Evolutionary conservation across 164 flowering plant species (phyloP), one percentile per base, ranked within the genome.

Genomic region (Macadamia integrifolia): DNA sequence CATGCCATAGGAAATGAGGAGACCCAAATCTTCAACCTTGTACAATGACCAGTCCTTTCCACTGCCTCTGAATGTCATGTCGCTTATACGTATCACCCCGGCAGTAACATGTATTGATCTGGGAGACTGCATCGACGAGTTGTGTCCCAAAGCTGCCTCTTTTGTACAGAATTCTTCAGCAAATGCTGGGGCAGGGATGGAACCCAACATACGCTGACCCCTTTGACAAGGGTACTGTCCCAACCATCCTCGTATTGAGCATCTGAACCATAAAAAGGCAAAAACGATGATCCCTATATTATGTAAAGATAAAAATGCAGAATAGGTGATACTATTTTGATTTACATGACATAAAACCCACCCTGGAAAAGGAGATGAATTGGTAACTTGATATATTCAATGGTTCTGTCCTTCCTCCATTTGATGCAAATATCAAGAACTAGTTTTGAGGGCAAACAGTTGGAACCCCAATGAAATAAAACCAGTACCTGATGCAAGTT

Each of bases 101-200:
- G 93, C 87, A 12, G 84, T 85, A 57, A 85, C 82, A 75, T 80
- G 86, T 62, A 81, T 70, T 6, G 89, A 72, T 63, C 82, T 77
- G 42, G 92, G 77, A 66, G 89, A 58, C 29, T 78, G 79, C 15
- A 78, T 75, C 3, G 78, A 75, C n/a, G 84, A 72, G 63, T 69
- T 65, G 62, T 79, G 76, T 56, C 74, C 76, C 48, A 76, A 72
- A 58, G 80, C 71, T 23, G 23, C 23, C 23, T 23, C 23, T 73
- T 84, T 85, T 46, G 79, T 17, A 30, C 88, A 82, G 61, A 75
- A 72, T 72, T 88, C 87, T 5, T 86, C 74, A 62, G 92, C 87
- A 76, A 74, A 85, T 68, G 93, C 88, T 55, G 83, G 85, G 57
- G 89, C 83, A 78, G 88, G 73, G 56, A 86, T 72, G 59, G 75